phyloP scores from a whole-genome alignment of 2,329 filamentous ascomycete genomes.

The Sphaerulina populicola region DNA sequence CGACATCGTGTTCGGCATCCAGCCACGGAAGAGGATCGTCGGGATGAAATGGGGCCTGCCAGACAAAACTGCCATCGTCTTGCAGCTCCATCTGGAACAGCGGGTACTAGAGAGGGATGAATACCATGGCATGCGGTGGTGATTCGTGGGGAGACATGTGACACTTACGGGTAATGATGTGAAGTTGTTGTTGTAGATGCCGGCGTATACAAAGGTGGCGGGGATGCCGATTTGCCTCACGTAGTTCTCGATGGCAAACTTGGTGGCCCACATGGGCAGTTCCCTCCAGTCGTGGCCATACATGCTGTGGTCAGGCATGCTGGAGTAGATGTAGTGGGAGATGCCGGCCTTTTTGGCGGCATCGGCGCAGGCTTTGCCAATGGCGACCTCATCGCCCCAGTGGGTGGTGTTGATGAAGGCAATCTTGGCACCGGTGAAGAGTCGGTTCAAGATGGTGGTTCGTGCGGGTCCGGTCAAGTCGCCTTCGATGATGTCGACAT shows the following conservation, averaged over 20 bases:
- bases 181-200: constrained; percentile 79
- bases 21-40: constrained; percentile 87
- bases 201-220: constrained; percentile 88
- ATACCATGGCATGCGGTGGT: neutral
- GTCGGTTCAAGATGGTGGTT: constrained; percentile 24
- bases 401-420: constrained; percentile 98
- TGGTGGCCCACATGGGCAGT: constrained; percentile 82
- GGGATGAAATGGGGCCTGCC: constrained; percentile 90
- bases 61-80: constrained; percentile 74
- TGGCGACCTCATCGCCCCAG: constrained; percentile 86
- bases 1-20: constrained; percentile 92
- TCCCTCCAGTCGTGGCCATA: constrained; percentile 71
- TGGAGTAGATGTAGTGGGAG: constrained; percentile 90
- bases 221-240: constrained; percentile 72
- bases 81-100: constrained; percentile 92
- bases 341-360: constrained; percentile 77
- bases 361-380: constrained; percentile 80
- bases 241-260: constrained; percentile 89
- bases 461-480: constrained; percentile 46
- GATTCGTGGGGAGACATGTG: neutral
- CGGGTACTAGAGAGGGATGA: constrained; percentile 50
- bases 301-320: constrained; percentile 87
- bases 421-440: constrained; percentile 71
- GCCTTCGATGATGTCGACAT: constrained; percentile 65
- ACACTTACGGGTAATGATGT: constrained; percentile 3